Base-by-base conservation (phyloP, 208 protist species). In the Trypanosoma melophagium region DNA sequence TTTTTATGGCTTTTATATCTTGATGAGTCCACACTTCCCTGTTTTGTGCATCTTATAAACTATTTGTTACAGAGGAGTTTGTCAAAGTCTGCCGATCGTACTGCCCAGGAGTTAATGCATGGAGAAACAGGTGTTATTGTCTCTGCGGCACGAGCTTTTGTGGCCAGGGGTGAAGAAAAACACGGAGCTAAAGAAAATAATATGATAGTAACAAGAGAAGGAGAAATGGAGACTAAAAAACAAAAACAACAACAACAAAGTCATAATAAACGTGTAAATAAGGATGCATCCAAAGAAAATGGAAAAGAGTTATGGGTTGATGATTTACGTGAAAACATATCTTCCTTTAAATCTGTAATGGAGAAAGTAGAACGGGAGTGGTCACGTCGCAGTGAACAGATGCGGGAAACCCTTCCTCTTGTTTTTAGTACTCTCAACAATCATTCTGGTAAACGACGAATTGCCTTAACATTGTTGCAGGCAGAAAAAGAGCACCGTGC, bases 1-100 rank as follows among this genome's bases (percentile, higher is more conserved):
- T 66, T 86, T 17, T 63, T 91, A 65, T 96, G 91, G 88, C 68
- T 93, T 45, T 40, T 57, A 19, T 53, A 40, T 38, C 58, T 96
- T 58, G 74, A 75, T 38, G 71, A 77, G 7, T 75, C 87, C 63
- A 84, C 83, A 10, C 68, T 94, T 35, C 87, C 91, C 12, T 82
- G 80, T 65, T 88, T 96, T 56, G 49, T 96, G 67, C 91, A 96
- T 71, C 60, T 93, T 16, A 72, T 96, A 12, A 94, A 94, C 71
- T 73, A 83, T 51, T 60, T 96, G 9, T 66, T 94, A 60, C 84
- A 90, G 75, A 84, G 91, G 62, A 92, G 84, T 63, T 73, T 93
- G 7, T 96, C 91, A 35, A 96, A 96, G 68, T 80, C 77, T 22
- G 91, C 88, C 0, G 87, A 94, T 61, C 86, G 88, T 50, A 80